Conservation (phyloP, 805 yeast species). For the Hanseniaspora lachancei region DNA sequence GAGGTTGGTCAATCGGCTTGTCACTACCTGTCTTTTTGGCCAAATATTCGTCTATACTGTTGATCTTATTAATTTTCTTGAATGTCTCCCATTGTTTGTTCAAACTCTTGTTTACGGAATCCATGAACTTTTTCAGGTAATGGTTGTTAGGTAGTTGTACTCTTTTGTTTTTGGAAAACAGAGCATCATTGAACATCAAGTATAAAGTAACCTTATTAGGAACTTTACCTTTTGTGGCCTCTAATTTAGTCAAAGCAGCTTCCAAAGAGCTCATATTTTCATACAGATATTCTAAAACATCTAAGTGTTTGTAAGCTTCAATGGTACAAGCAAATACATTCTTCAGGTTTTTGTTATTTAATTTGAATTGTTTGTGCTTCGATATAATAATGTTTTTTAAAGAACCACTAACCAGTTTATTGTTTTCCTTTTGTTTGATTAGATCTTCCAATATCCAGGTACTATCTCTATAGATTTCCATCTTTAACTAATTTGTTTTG, state of each 20-base stretch:
- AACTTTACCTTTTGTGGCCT: conserved; percentile 38
- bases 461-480: conserved; percentile 31
- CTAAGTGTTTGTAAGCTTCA: conserved; percentile 61
- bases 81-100: conserved; percentile 70
- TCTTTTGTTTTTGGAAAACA: conserved; percentile 62
- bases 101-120: conserved; percentile 58
- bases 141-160: conserved; percentile 74
- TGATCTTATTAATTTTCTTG: conserved; percentile 59
- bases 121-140: conserved; percentile 67
- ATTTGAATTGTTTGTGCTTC: conserved; percentile 33
- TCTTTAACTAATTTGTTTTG: conserved; percentile 1
- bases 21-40: conserved; percentile 17
- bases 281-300: conserved; percentile 49
- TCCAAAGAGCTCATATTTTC: conserved; percentile 28
- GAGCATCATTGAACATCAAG: conserved; percentile 66
- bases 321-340: conserved; percentile 75
- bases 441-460: conserved; percentile 28
- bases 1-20: conserved; percentile 38
- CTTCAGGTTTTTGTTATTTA: conserved; percentile 53
- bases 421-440: conserved; percentile 18
- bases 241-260: conserved; percentile 37
- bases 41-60: conserved; percentile 15
- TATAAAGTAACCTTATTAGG: conserved; percentile 29
- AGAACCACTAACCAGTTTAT: conserved; percentile 36
- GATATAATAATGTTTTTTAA: conserved; percentile 41